Evolutionary conservation across 805 yeast genomes (phyloP).

Genomic region (Wickerhamiella bombiphila): DNA sequence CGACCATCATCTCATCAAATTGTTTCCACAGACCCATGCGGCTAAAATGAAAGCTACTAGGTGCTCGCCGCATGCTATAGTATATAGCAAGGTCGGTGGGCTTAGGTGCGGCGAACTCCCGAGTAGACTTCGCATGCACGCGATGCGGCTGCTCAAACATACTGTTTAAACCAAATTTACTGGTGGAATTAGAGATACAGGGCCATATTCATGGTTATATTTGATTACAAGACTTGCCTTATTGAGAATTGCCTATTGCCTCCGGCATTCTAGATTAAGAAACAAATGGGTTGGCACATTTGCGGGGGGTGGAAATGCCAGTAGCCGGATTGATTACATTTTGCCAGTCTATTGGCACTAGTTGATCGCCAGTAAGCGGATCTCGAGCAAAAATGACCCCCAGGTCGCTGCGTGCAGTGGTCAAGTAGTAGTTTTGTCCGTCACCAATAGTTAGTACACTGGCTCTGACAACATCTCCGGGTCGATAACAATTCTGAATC

Average conservation of each 20-base stretch:
- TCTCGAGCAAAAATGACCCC: constrained; percentile 84
- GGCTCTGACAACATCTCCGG: constrained; percentile 88
- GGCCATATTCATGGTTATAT: no score
- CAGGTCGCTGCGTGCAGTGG: constrained; percentile 78
- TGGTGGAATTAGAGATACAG: no score
- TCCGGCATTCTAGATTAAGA: no score
- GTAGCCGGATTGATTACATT: constrained; percentile 71
- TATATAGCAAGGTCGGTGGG: not conserved
- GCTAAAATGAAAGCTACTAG: not conserved
- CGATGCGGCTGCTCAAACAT: not conserved
- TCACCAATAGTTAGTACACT: constrained; percentile 75
- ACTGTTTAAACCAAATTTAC: no score
- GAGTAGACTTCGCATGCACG: not conserved
- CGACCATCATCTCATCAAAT: not conserved
- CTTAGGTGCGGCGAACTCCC: not conserved
- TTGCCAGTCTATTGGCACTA: constrained; percentile 93
- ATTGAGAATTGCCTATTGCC: no score
- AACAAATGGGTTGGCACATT: constrained; percentile 75
- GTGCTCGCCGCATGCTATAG: not conserved
- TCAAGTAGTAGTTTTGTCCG: constrained; percentile 76
- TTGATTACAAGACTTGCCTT: no score
- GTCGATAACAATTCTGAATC: constrained; percentile 62
- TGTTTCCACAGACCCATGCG: not conserved
- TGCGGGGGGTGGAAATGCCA: constrained; percentile 64
- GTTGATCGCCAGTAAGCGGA: constrained; percentile 52